Conservation (phyloP, 768 basidiomycete genomes). For the Auricularia heimuer region DNA sequence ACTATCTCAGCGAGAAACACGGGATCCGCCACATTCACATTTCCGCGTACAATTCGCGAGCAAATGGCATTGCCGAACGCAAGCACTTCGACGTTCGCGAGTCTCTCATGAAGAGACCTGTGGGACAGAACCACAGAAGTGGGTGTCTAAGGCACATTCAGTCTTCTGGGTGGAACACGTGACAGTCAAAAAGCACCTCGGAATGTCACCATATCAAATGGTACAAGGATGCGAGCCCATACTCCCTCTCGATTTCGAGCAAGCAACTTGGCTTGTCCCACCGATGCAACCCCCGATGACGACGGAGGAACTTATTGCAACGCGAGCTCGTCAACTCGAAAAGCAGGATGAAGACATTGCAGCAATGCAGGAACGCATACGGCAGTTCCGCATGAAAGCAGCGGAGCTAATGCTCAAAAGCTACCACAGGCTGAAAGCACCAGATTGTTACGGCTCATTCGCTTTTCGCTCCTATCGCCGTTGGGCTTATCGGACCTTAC, state of each 20-base stretch:
- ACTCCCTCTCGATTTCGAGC: conserved; percentile 22
- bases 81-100: conserved; percentile 6
- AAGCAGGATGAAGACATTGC: neutral
- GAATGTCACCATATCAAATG: conserved; percentile 18
- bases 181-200: neutral
- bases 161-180: conserved; percentile 7
- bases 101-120: conserved; percentile 7
- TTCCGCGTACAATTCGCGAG: too few relatives aligned
- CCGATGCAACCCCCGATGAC: neutral
- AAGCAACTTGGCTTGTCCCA: conserved; percentile 23
- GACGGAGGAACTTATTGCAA: neutral
- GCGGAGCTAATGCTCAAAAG: neutral
- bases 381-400: neutral
- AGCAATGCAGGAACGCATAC: neutral
- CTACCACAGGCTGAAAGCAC: too few relatives aligned
- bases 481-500: too few relatives aligned
- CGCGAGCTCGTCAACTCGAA: neutral
- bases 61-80: conserved; percentile 5
- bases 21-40: too few relatives aligned
- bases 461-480: too few relatives aligned
- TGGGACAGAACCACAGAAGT: neutral
- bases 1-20: too few relatives aligned
- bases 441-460: too few relatives aligned
- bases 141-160: neutral
- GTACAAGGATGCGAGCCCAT: conserved; percentile 23